phyloP scores from a whole-genome alignment of 2,329 filamentous ascomycete species.

The Stagonosporopsis rhizophila region DNA sequence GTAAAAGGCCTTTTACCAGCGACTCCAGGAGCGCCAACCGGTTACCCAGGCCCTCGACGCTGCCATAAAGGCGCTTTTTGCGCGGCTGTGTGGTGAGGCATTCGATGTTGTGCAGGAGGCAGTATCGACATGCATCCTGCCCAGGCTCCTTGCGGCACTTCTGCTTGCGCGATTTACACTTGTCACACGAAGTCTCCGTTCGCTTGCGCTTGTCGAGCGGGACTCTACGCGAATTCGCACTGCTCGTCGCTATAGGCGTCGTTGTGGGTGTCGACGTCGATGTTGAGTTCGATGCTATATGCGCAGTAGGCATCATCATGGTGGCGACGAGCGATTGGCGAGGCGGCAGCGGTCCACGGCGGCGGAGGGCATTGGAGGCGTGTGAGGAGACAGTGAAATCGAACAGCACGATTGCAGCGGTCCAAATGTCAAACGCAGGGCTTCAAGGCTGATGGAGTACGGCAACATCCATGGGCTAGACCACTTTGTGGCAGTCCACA shows the following conservation, averaged over 20 bases:
- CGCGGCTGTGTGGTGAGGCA: slow-evolving; percentile 55
- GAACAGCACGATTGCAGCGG: slow-evolving; percentile 9
- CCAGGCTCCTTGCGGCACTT: slow-evolving; percentile 53
- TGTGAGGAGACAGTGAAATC: slow-evolving; percentile 1
- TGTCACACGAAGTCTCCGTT: slow-evolving; percentile 56
- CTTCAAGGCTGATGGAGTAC: slow-evolving; percentile 3
- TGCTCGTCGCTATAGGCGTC: slow-evolving; percentile 2
- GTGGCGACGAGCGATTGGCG: slow-evolving; percentile 17
- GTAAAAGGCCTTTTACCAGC: slow-evolving; percentile 54
- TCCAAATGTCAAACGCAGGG: slow-evolving; percentile 12
- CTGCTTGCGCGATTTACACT: slow-evolving; percentile 57
- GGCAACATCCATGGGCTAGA: slow-evolving; percentile 15
- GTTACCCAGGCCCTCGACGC: slow-evolving; percentile 52
- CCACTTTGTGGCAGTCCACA: slow-evolving; percentile 13
- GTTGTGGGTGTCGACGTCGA: slow-evolving; percentile 1
- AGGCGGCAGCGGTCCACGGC: slow-evolving; percentile 12
- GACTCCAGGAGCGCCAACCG: slow-evolving; percentile 53
- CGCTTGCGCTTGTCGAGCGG: slow-evolving; percentile 55
- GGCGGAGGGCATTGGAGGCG: slow-evolving; percentile 17
- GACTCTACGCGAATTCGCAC: slow-evolving; percentile 45
- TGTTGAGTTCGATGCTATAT: slow-evolving; percentile 3
- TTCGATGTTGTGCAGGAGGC: slow-evolving; percentile 50
- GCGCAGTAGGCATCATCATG: slow-evolving; percentile 14
- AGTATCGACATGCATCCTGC: slow-evolving; percentile 53
- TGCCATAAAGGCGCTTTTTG: slow-evolving; percentile 55